A percentile compares a stretch with the other conserved stretches of the same genome.
phyloP scores from a whole-genome alignment of 164 flowering plant species.

The Akebia trifoliata region DNA sequence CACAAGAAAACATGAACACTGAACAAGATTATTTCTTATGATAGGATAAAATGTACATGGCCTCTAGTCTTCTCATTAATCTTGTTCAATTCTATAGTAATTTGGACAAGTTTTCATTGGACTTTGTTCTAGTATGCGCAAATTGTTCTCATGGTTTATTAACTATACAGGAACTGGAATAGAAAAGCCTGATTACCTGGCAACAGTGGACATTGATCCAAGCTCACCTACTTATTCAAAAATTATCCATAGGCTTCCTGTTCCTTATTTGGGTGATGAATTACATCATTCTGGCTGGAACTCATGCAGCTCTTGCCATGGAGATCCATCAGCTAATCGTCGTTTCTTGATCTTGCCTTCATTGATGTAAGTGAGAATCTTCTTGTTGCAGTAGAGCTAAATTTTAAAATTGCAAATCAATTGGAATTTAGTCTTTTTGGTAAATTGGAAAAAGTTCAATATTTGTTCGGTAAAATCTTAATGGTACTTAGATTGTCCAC shows the following conservation, averaged over 20 bases:
- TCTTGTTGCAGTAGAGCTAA: not conserved
- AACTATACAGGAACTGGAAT: constrained; percentile 65
- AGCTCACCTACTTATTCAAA: constrained; percentile 78
- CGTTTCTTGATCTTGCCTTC: constrained; percentile 83
- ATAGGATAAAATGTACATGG: not conserved
- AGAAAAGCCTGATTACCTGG: constrained; percentile 87
- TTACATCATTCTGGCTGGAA: constrained; percentile 98
- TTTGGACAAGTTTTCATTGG: no score
- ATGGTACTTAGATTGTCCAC: no score
- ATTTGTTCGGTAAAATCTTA: not conserved
- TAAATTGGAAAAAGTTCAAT: not conserved
- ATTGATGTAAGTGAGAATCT: constrained; percentile 48
- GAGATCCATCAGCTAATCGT: constrained; percentile 70
- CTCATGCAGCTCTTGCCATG: constrained; percentile 97
- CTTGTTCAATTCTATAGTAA: no score
- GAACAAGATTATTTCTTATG: not conserved
- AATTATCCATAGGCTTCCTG: constrained; percentile 80
- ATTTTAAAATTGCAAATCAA: not conserved
- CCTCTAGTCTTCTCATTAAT: no score
- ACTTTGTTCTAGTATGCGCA: no score
- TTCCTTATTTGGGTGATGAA: constrained; percentile 77
- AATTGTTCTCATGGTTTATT: no score
- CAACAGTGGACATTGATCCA: constrained; percentile 90
- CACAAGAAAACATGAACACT: not conserved
- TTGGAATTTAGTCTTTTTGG: not conserved